phyloP scores from a whole-genome alignment of 2,329 filamentous ascomycete species.

The Aspergillus felis region DNA sequence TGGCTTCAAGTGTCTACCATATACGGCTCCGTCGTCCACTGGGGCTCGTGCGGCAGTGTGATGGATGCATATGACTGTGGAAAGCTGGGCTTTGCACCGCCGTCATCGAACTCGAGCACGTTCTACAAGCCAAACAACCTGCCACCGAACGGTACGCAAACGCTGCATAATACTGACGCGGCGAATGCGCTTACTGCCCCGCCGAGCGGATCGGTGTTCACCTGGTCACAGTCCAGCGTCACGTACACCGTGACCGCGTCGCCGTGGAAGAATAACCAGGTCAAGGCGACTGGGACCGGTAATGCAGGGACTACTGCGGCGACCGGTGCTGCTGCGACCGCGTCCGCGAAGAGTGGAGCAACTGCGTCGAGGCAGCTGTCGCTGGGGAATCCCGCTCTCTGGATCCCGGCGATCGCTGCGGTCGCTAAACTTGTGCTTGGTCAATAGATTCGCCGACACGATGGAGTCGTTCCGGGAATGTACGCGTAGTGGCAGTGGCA shows the following conservation, averaged over 20 bases:
- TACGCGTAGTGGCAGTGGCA: no score
- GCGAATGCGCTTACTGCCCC: slow-evolving; percentile 27
- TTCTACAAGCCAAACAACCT: slow-evolving; percentile 20
- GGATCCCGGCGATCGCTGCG: not conserved
- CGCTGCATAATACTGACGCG: slow-evolving; percentile 26
- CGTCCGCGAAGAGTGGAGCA: not conserved
- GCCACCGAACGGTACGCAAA: slow-evolving; percentile 26
- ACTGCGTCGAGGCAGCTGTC: not conserved
- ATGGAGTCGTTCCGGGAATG: no score
- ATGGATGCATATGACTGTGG: slow-evolving; percentile 17
- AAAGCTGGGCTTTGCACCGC: slow-evolving; percentile 13
- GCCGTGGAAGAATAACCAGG: slow-evolving; percentile 11
- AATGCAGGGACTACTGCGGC: not conserved
- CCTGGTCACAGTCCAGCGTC: slow-evolving; percentile 30
- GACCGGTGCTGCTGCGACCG: not conserved
- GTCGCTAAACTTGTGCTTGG: not conserved
- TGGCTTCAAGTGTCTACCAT: slow-evolving; percentile 16
- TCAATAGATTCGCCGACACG: not conserved
- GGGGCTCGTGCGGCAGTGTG: slow-evolving; percentile 16
- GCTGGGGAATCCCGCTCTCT: not conserved
- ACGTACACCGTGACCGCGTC: slow-evolving; percentile 37
- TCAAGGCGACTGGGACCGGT: slow-evolving; percentile 13
- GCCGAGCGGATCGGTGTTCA: slow-evolving; percentile 32
- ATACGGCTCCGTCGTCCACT: slow-evolving; percentile 16
- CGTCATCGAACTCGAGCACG: slow-evolving; percentile 6